Percentiles rank a stretch among this genome's conserved stretches.
Evolutionary conservation across 1,139 yeast genomes (phyloP).

Genomic region (Pichia kudriavzevii): DNA sequence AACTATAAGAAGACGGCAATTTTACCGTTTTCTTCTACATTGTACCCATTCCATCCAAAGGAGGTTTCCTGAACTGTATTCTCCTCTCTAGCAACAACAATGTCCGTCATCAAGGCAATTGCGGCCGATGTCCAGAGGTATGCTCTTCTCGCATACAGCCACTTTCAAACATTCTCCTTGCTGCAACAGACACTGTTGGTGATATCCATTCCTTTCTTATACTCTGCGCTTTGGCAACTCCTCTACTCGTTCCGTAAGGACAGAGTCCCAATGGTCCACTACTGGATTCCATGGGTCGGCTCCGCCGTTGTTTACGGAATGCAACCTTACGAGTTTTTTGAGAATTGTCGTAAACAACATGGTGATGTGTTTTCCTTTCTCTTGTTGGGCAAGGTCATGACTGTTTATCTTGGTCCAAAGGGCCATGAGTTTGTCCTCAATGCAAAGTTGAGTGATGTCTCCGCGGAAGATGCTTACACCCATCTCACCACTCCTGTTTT

Average conservation of each 20-base stretch:
- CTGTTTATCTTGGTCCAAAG: conserved; percentile 92
- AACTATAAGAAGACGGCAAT: no score
- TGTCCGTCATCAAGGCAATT: conserved; percentile 23
- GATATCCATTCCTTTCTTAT: conserved; percentile 43
- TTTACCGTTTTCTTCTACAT: no score
- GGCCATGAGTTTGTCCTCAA: conserved; percentile 96
- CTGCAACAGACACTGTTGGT: conserved; percentile 33
- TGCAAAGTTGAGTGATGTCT: conserved; percentile 81
- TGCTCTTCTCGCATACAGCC: no score
- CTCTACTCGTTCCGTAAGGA: conserved; percentile 66
- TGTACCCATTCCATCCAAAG: no score
- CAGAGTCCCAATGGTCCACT: conserved; percentile 81
- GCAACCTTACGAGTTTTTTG: conserved; percentile 88
- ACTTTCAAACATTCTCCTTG: conserved; percentile 14
- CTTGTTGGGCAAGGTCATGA: conserved; percentile 85
- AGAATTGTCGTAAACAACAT: conserved; percentile 63
- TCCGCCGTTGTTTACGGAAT: conserved; percentile 83
- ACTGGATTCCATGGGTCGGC: conserved; percentile 95
- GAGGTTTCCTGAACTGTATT: no score
- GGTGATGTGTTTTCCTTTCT: conserved; percentile 92
- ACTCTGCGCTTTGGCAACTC: conserved; percentile 65
- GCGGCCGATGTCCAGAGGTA: conserved; percentile 16
- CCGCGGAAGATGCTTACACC: conserved; percentile 93
- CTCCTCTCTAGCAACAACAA: no score
- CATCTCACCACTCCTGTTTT: conserved; percentile 96